Evolutionary conservation across 495 filamentous ascomycete species (phyloP).

Genomic region (Talaromyces stipitatus): DNA sequence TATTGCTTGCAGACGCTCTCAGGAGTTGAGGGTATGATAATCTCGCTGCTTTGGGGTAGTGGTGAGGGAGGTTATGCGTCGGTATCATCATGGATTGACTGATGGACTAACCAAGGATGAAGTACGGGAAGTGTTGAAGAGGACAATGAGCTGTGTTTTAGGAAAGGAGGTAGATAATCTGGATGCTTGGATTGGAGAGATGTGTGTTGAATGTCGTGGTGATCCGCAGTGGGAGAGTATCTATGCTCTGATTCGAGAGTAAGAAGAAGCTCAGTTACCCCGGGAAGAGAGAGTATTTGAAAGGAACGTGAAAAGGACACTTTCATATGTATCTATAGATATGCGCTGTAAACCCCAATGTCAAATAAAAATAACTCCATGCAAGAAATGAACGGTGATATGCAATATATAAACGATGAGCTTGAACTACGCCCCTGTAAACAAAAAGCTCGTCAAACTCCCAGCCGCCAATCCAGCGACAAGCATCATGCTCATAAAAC

Average conservation of each 20-base stretch:
- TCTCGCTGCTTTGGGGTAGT: not conserved
- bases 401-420: not conserved
- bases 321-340: not conserved
- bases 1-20: not conserved
- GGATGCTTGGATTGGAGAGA: not conserved
- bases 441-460: constrained; percentile 81
- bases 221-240: not conserved
- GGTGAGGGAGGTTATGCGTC: constrained; percentile 7
- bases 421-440: constrained; percentile 30
- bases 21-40: not conserved
- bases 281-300: no score
- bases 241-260: not conserved
- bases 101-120: constrained; percentile 4
- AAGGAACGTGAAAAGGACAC: not conserved
- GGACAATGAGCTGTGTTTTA: not conserved
- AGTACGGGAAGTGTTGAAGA: constrained; percentile 1
- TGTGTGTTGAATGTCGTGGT: not conserved
- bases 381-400: not conserved
- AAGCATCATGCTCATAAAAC: constrained; percentile 87
- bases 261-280: no score
- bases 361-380: not conserved
- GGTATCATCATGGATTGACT: constrained; percentile 5
- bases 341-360: not conserved
- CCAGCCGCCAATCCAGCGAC: constrained; percentile 76
- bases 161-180: not conserved